These are phyloP conservation scores for Gossypium rotundifolium DNA, from an alignment of 345 rosid species.

Conservation along the genomic window DNA sequence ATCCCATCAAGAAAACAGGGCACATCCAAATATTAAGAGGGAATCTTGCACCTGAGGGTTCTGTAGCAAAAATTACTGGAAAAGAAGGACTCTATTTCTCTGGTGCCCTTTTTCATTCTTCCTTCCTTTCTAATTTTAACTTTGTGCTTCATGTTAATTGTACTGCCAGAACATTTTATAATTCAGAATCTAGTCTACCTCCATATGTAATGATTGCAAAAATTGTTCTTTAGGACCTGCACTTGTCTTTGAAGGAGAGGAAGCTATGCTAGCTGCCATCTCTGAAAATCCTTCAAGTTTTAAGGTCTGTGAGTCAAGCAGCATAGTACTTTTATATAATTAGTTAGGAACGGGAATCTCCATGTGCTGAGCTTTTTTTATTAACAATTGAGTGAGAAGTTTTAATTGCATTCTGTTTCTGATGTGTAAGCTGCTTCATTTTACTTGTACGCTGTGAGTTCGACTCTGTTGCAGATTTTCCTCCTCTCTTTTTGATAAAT, in stretches of 20 bases:
- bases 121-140: constrained; percentile 3
- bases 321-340: neutral
- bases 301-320: constrained; percentile 41
- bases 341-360: neutral
- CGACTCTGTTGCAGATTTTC: neutral
- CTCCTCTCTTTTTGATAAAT: neutral
- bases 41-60: constrained; percentile 94
- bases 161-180: neutral
- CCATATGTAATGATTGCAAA: neutral
- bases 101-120: constrained; percentile 34
- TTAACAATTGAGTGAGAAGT: neutral
- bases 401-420: neutral
- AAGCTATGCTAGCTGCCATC: constrained; percentile 82
- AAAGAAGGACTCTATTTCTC: constrained; percentile 95
- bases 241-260: constrained; percentile 97
- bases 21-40: constrained; percentile 88
- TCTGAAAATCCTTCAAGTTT: constrained; percentile 73
- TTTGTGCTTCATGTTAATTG: neutral
- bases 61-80: constrained; percentile 98
- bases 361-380: neutral
- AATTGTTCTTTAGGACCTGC: constrained; percentile 71
- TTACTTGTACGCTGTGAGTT: neutral
- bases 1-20: constrained; percentile 93
- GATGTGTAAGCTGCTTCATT: neutral
- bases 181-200: constrained; percentile 3